A percentile compares a stretch with the other conserved stretches of the same genome.
Evolutionary conservation across 2,329 filamentous ascomycete species (phyloP).

Genomic region (Colletotrichum sidae): DNA sequence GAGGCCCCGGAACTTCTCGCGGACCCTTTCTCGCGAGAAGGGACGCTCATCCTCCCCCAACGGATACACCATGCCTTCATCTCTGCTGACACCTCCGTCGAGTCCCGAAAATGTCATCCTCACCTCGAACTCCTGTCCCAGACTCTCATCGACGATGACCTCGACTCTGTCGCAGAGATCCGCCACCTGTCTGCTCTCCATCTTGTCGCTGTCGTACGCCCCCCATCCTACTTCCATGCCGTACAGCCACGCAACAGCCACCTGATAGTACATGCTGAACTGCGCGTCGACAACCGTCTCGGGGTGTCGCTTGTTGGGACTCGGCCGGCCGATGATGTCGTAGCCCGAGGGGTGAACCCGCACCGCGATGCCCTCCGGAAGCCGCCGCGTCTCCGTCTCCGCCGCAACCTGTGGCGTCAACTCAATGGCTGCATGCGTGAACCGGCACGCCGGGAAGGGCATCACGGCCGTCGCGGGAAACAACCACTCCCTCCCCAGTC

Average conservation of each 20-base stretch:
- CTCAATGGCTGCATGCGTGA: constrained; percentile 45
- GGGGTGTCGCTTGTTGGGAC: constrained; percentile 42
- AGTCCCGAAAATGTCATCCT: constrained; percentile 33
- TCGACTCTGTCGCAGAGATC: constrained; percentile 40
- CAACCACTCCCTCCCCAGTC: too few relatives aligned
- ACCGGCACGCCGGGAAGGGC: constrained; percentile 41
- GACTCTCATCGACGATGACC: constrained; percentile 33
- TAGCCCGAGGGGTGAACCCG: constrained; percentile 40
- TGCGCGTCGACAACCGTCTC: constrained; percentile 44
- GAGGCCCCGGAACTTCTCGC: constrained; percentile 41
- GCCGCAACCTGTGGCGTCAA: constrained; percentile 38
- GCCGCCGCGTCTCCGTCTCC: constrained; percentile 17
- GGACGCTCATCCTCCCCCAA: constrained; percentile 42
- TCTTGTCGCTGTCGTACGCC: constrained; percentile 41
- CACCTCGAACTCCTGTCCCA: constrained; percentile 20
- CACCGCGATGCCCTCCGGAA: constrained; percentile 38
- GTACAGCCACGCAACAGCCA: constrained; percentile 43
- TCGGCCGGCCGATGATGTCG: constrained; percentile 39
- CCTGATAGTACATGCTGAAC: constrained; percentile 45
- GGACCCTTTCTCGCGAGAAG: constrained; percentile 39
- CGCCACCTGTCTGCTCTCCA: constrained; percentile 38
- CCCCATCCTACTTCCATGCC: constrained; percentile 41
- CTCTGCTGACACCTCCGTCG: constrained; percentile 34
- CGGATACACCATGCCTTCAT: constrained; percentile 37
- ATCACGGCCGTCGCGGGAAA: constrained; percentile 38